A percentile compares a stretch with the other conserved stretches of the same genome.
phyloP scores from a whole-genome alignment of 139 green algal genomes.

The Coccomyxa sp. region DNA sequence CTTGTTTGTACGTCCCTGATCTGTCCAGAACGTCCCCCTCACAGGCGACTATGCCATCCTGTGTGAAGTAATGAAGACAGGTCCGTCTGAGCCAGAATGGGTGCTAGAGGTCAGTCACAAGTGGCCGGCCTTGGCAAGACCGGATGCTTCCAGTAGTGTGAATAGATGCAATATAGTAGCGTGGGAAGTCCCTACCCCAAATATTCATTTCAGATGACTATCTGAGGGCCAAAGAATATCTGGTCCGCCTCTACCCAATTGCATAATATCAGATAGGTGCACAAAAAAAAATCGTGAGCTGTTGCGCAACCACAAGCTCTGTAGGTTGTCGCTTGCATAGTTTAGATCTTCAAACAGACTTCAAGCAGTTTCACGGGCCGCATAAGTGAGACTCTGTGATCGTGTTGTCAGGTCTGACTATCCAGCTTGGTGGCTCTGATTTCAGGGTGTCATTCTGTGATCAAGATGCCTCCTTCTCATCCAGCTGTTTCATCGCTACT shows the following conservation, averaged over 20 bases:
- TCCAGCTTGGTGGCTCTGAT: background rate
- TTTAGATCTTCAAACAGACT: background rate
- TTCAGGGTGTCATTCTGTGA: background rate
- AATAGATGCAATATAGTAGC: background rate
- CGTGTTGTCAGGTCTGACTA: background rate
- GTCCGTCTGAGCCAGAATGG: background rate
- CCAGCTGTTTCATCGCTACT: background rate
- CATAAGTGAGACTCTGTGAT: background rate
- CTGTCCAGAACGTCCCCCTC: background rate
- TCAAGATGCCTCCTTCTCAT: background rate
- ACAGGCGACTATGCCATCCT: background rate
- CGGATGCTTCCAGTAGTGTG: background rate
- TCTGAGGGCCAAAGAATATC: background rate
- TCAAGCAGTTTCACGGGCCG: background rate
- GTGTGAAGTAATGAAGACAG: background rate
- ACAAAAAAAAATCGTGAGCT: background rate
- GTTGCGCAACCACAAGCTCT: background rate
- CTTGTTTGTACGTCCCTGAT: too few species aligned
- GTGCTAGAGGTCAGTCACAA: background rate
- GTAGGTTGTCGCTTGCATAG: background rate
- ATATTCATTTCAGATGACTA: background rate
- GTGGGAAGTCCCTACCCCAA: background rate
- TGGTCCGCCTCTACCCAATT: conserved; percentile 1
- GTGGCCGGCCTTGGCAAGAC: background rate
- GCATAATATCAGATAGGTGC: background rate